phyloP scores from a whole-genome alignment of 106 monocot species.

The Xerophyta viscosa region DNA sequence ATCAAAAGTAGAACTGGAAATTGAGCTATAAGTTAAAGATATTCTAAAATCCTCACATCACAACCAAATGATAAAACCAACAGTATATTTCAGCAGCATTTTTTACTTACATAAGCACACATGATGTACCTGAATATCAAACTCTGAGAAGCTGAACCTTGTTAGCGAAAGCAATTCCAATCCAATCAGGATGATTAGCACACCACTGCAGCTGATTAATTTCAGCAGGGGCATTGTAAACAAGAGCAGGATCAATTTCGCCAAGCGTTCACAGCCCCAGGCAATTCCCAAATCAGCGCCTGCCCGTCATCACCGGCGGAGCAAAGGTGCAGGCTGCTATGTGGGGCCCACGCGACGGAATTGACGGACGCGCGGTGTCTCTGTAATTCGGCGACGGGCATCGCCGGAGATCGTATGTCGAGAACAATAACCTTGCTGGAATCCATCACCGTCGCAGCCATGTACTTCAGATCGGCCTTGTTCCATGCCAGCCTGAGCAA shows the following conservation, averaged over 20 bases:
- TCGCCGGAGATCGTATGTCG: slow-evolving; percentile 65
- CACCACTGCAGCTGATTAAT: slow-evolving; percentile 73
- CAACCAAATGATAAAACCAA: too few relatives aligned
- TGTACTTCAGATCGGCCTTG: slow-evolving; percentile 59
- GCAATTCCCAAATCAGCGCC: slow-evolving; percentile 65
- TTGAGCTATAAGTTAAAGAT: too few relatives aligned
- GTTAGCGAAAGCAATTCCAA: slow-evolving; percentile 58
- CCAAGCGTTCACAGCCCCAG: slow-evolving; percentile 8
- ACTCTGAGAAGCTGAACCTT: slow-evolving; percentile 60
- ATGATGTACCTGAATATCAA: too few relatives aligned
- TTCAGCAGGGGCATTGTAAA: slow-evolving; percentile 30
- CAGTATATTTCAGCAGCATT: too few relatives aligned
- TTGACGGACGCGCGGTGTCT: slow-evolving; percentile 67
- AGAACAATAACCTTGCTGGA: slow-evolving; percentile 58
- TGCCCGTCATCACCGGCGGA: slow-evolving; percentile 68
- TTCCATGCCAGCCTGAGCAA: slow-evolving; percentile 89
- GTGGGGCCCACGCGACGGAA: slow-evolving; percentile 67
- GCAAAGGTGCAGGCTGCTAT: slow-evolving; percentile 36
- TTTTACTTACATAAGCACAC: too few relatives aligned
- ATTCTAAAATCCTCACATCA: too few relatives aligned
- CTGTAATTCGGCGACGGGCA: slow-evolving; percentile 81
- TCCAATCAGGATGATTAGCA: slow-evolving; percentile 34
- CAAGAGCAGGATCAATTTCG: slow-evolving; percentile 32
- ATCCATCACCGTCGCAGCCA: slow-evolving; percentile 84
- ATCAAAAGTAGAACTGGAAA: too few relatives aligned